A percentile compares a stretch with the other conserved stretches of the same genome.
These are phyloP conservation scores for Termitomyces sp. DNA, from an alignment of 768 basidiomycete species.

Conservation along the genomic window DNA sequence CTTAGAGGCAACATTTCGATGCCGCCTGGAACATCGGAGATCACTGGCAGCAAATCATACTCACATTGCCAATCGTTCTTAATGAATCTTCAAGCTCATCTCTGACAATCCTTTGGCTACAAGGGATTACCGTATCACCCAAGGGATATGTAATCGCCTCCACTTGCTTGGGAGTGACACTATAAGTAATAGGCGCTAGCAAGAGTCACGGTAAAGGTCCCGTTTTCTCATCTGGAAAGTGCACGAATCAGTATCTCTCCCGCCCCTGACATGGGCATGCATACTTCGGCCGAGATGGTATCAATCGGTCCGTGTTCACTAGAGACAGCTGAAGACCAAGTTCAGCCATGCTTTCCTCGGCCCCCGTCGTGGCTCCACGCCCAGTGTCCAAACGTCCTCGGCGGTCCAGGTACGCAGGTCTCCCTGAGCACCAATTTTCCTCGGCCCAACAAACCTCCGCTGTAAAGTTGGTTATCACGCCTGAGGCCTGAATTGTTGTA, in stretches of 20 bases:
- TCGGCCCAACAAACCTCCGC: neutral
- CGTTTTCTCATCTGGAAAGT: neutral
- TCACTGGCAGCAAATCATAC: neutral
- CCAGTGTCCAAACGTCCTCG: neutral
- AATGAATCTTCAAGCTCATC: neutral
- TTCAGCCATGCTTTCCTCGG: constrained; percentile 3
- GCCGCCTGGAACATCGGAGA: neutral
- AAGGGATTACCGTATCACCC: too few species aligned
- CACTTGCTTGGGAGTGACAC: neutral
- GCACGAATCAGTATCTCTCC: neutral
- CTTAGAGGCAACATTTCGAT: neutral
- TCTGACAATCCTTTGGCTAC: neutral
- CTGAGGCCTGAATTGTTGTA: neutral
- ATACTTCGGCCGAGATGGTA: neutral
- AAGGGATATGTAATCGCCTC: neutral
- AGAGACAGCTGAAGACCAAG: neutral
- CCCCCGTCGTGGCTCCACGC: neutral
- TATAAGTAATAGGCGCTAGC: too few species aligned
- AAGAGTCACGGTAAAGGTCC: neutral
- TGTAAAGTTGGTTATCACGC: neutral
- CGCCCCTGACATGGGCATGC: neutral
- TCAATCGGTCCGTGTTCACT: neutral
- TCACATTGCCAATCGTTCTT: neutral
- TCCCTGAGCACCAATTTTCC: neutral
- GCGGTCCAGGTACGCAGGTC: neutral